Evolutionary conservation across 2,329 filamentous ascomycete genomes (phyloP).

Genomic region (Fusarium heterosporum): DNA sequence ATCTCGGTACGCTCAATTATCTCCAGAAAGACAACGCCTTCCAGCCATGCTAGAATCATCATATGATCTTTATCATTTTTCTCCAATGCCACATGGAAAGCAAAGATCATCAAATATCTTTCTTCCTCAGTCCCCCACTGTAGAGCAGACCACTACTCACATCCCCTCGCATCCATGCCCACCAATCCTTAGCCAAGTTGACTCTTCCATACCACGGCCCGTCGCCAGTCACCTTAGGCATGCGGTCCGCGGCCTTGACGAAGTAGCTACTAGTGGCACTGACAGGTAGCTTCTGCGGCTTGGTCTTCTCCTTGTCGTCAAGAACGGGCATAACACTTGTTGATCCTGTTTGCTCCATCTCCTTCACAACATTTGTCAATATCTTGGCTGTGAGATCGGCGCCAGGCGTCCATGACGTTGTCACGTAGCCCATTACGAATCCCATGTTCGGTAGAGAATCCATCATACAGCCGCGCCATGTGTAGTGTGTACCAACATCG

Average conservation of each 20-base stretch:
- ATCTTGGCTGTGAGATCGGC: conserved; percentile 65
- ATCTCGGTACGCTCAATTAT: background rate
- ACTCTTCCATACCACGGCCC: conserved; percentile 53
- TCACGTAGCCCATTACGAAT: conserved; percentile 73
- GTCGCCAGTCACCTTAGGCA: conserved; percentile 53
- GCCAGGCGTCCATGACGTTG: conserved; percentile 75
- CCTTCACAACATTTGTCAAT: conserved; percentile 62
- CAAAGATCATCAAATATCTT: conserved; percentile 26
- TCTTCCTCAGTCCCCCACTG: conserved; percentile 42
- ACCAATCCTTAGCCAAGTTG: conserved; percentile 48
- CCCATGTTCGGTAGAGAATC: conserved; percentile 73
- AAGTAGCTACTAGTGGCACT: conserved; percentile 52
- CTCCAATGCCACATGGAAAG: too few species aligned
- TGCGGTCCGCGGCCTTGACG: conserved; percentile 51
- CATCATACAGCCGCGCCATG: conserved; percentile 75
- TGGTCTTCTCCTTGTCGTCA: conserved; percentile 36
- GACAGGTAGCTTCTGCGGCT: conserved; percentile 46
- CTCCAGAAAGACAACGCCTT: background rate
- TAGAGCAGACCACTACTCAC: conserved; percentile 51
- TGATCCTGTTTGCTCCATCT: conserved; percentile 62
- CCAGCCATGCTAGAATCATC: background rate
- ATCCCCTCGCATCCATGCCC: conserved; percentile 48
- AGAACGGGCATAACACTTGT: conserved; percentile 60
- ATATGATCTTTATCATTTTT: background rate
- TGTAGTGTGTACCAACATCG: conserved; percentile 61